phyloP scores from a whole-genome alignment of 805 yeast genomes.

The Barnettozyma salicaria region DNA sequence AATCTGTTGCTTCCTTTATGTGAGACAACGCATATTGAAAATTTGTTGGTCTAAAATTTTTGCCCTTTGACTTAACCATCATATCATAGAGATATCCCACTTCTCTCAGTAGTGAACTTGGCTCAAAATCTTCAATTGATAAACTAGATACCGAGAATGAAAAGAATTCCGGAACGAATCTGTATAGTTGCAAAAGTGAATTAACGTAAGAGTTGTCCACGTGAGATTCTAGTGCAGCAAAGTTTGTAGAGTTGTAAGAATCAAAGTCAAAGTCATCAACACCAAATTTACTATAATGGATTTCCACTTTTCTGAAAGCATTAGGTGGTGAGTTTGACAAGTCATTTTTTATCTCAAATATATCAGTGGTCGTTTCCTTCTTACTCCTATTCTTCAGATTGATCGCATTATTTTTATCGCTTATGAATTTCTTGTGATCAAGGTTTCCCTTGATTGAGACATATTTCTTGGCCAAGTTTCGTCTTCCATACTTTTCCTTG shows the following conservation, averaged over 20 bases:
- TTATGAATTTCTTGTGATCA: conserved; percentile 44
- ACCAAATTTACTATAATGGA: conserved; percentile 84
- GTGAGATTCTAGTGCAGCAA: conserved; percentile 87
- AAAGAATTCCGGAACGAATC: conserved; percentile 70
- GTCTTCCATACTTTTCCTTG: conserved; percentile 47
- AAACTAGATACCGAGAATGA: conserved; percentile 55
- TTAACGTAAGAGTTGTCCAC: conserved; percentile 74
- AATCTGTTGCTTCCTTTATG: conserved; percentile 42
- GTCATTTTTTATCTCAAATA: conserved; percentile 29
- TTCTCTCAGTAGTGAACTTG: conserved; percentile 60
- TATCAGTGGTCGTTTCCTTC: conserved; percentile 20
- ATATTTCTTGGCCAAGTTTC: conserved; percentile 44
- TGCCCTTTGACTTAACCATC: conserved; percentile 76
- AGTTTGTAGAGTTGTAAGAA: conserved; percentile 67
- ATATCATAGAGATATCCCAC: conserved; percentile 87
- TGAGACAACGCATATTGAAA: conserved; percentile 52
- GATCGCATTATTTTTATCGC: conserved; percentile 37
- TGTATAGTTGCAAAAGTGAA: conserved; percentile 69
- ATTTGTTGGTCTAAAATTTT: conserved; percentile 76
- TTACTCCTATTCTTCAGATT: conserved; percentile 12
- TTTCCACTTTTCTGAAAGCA: conserved; percentile 67
- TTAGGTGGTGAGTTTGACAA: conserved; percentile 51
- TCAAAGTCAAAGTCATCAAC: conserved; percentile 91
- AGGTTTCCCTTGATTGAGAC: conserved; percentile 31
- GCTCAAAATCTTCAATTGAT: conserved; percentile 44